A percentile compares a stretch with the other conserved stretches of the same genome.
Evolutionary conservation across 2,329 filamentous ascomycete species (phyloP).

Genomic region (Taxawa tesnikishii): DNA sequence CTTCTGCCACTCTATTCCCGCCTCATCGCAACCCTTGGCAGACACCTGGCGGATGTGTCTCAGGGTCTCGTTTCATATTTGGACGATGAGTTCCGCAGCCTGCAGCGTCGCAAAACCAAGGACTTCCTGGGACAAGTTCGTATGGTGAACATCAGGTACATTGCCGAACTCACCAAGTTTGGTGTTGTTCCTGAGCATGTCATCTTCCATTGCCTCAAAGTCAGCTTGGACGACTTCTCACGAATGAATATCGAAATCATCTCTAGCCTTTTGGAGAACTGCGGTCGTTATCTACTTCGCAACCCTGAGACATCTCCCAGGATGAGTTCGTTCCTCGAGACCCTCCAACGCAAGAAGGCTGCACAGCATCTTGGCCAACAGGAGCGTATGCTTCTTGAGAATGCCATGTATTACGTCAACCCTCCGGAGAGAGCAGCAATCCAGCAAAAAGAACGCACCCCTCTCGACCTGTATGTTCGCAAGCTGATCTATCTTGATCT

Average conservation of each 20-base stretch:
- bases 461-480: conserved; percentile 82
- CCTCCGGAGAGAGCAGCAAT: conserved; percentile 88
- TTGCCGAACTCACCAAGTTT: conserved; percentile 95
- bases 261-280: conserved; percentile 90
- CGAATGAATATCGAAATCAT: conserved; percentile 99
- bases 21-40: conserved; percentile 81
- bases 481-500: conserved; percentile 90
- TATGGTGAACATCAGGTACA: conserved; percentile 89
- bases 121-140: conserved; percentile 93
- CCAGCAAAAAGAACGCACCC: conserved; percentile 89
- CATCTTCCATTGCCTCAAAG: conserved; percentile 96
- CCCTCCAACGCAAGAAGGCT: conserved; percentile 86
- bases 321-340: conserved; percentile 91
- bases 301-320: conserved; percentile 86
- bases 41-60: conserved; percentile 88
- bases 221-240: conserved; percentile 94
- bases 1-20: conserved; percentile 85
- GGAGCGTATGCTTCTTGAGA: conserved; percentile 96
- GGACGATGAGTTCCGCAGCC: conserved; percentile 90
- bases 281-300: conserved; percentile 82
- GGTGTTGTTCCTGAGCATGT: conserved; percentile 96
- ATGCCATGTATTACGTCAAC: conserved; percentile 95
- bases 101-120: conserved; percentile 94
- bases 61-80: conserved; percentile 85
- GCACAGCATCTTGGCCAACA: conserved; percentile 91